A percentile compares a stretch with the other conserved stretches of the same genome.
Evolutionary conservation across 345 rosid genomes (phyloP).

Genomic region (Limnanthes douglasii): DNA sequence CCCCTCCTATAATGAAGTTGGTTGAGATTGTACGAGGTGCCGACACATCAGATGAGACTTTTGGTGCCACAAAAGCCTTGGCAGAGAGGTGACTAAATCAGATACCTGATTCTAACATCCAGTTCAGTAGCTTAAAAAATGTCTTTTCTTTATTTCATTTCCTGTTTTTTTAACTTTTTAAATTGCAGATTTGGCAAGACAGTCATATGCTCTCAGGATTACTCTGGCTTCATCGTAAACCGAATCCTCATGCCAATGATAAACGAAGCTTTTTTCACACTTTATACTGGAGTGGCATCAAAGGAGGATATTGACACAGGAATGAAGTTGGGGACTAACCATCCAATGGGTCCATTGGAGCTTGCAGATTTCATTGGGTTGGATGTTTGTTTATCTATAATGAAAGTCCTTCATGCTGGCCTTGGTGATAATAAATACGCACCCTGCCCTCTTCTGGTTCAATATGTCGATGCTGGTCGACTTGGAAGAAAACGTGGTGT

Average conservation of each 20-base stretch:
- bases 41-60: constrained; percentile 73
- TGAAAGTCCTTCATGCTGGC: constrained; percentile 63
- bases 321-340: constrained; percentile 88
- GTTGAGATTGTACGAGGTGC: constrained; percentile 89
- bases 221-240: constrained; percentile 71
- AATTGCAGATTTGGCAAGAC: constrained; percentile 60
- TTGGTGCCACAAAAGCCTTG: constrained; percentile 33
- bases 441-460: constrained; percentile 81
- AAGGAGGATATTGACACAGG: constrained; percentile 86
- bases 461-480: constrained; percentile 76
- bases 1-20: constrained; percentile 91
- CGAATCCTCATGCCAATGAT: constrained; percentile 96
- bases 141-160: neutral
- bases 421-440: constrained; percentile 54
- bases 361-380: constrained; percentile 81
- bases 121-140: too few species aligned
- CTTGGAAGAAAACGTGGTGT: constrained; percentile 62
- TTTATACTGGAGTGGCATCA: constrained; percentile 82
- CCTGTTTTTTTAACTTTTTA: neutral
- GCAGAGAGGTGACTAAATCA: constrained; percentile 47
- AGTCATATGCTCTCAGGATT: constrained; percentile 65
- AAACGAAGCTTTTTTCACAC: constrained; percentile 74
- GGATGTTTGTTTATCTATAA: constrained; percentile 66
- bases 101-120: neutral
- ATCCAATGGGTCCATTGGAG: constrained; percentile 78